phyloP scores from a whole-genome alignment of 2,329 filamentous ascomycete genomes.

The Metarhizium album region DNA sequence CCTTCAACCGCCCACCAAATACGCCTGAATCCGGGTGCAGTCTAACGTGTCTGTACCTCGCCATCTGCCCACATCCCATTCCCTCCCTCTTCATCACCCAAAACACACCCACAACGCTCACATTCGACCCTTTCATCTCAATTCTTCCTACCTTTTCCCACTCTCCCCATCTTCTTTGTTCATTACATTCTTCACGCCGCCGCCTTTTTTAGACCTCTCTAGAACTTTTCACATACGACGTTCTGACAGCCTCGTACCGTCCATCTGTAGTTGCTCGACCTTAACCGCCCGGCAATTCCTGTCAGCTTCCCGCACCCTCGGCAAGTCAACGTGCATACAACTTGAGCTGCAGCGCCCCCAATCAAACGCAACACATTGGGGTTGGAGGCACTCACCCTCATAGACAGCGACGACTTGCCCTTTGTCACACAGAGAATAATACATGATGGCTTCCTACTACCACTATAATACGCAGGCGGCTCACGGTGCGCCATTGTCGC shows the following conservation, averaged over 20 bases:
- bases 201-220: not conserved
- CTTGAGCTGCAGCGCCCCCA: slow-evolving; percentile 12
- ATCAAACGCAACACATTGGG: not conserved
- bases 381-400: slow-evolving; percentile 1
- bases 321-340: not conserved
- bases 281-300: not conserved
- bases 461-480: slow-evolving; percentile 50
- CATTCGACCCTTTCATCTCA: not conserved
- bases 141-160: not conserved
- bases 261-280: not conserved
- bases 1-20: slow-evolving; percentile 1
- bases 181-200: not conserved
- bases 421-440: slow-evolving; percentile 4
- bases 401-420: not conserved
- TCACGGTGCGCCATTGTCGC: slow-evolving; percentile 48
- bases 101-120: not conserved
- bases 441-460: slow-evolving; percentile 52
- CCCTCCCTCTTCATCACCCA: not conserved
- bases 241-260: not conserved
- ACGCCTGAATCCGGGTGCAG: not conserved
- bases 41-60: not conserved
- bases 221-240: not conserved
- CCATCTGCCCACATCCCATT: slow-evolving; percentile 5
- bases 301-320: not conserved
- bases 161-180: not conserved